Evolutionary conservation across 345 rosid species (phyloP).

Genomic region (Hibiscus syriacus): DNA sequence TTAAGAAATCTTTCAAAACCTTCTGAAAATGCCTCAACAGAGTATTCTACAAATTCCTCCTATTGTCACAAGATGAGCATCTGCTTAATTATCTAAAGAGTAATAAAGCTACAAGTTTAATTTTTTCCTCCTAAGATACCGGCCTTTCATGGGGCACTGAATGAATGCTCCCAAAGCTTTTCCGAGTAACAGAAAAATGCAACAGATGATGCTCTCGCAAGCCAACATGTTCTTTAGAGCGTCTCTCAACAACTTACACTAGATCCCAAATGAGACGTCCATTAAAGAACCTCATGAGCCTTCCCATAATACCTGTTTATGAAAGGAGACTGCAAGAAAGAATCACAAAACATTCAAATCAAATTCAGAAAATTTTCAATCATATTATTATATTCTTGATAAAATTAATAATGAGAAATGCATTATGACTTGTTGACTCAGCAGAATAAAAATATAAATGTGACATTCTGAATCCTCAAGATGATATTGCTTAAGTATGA

Average conservation of each 20-base stretch:
- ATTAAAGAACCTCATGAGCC: constrained; percentile 71
- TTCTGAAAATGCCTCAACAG: not conserved
- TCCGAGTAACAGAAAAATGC: not conserved
- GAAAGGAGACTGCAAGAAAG: constrained; percentile 54
- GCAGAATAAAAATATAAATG: not conserved
- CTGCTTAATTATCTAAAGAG: not conserved
- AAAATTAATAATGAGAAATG: not conserved
- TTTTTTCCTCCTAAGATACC: not conserved
- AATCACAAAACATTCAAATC: not conserved
- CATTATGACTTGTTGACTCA: not conserved
- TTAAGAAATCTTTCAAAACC: not conserved
- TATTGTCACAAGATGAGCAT: not conserved
- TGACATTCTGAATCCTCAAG: not conserved
- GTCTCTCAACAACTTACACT: not conserved
- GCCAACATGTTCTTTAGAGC: not conserved
- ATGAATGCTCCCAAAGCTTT: constrained; percentile 9
- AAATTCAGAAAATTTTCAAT: not conserved
- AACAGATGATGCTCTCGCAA: not conserved
- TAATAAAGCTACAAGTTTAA: constrained; percentile 5
- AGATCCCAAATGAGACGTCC: not conserved
- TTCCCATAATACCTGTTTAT: constrained; percentile 88
- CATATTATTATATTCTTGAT: not conserved
- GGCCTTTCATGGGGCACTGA: not conserved
- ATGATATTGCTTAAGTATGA: too few relatives aligned
- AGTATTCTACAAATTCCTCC: constrained; percentile 13